These are phyloP conservation scores for Aspergillus niger DNA, from an alignment of 2,329 filamentous ascomycete species.

Conservation along the genomic window DNA sequence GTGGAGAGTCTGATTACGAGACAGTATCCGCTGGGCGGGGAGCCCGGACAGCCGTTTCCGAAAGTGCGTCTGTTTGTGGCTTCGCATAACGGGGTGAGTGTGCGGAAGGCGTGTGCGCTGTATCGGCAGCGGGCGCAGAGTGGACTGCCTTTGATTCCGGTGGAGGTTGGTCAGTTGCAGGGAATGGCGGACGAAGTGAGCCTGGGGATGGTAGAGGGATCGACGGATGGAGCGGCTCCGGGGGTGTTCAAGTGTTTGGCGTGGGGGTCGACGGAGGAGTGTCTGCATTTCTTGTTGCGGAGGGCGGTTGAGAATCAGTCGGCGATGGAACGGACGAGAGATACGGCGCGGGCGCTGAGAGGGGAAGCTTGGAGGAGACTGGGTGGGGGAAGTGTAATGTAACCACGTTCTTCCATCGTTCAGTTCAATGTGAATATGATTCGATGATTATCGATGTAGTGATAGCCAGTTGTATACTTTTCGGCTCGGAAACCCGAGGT, in stretches of 20 bases:
- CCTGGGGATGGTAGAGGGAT: slow-evolving; percentile 46
- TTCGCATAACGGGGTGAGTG: slow-evolving; percentile 55
- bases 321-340: slow-evolving; percentile 64
- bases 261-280: slow-evolving; percentile 57
- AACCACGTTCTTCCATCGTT: not conserved
- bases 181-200: slow-evolving; percentile 91
- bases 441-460: not conserved
- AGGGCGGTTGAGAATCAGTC: slow-evolving; percentile 72
- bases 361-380: slow-evolving; percentile 54
- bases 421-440: not conserved
- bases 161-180: slow-evolving; percentile 72
- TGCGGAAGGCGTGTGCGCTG: slow-evolving; percentile 47
- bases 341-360: slow-evolving; percentile 65
- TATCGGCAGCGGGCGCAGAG: slow-evolving; percentile 40
- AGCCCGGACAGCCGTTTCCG: slow-evolving; percentile 16
- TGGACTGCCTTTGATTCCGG: slow-evolving; percentile 41
- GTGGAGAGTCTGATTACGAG: slow-evolving; percentile 51
- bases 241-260: slow-evolving; percentile 56
- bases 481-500: slow-evolving; percentile 2
- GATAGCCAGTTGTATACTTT: not conserved
- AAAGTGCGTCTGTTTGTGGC: slow-evolving; percentile 53
- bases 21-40: slow-evolving; percentile 26
- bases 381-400: not conserved
- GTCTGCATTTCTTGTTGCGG: slow-evolving; percentile 57
- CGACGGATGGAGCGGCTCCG: slow-evolving; percentile 31